Evolutionary conservation across 1,284 basidiomycete species (phyloP), one percentile per base, ranked within the genome.

Genomic region (Inonotus hispidus): DNA sequence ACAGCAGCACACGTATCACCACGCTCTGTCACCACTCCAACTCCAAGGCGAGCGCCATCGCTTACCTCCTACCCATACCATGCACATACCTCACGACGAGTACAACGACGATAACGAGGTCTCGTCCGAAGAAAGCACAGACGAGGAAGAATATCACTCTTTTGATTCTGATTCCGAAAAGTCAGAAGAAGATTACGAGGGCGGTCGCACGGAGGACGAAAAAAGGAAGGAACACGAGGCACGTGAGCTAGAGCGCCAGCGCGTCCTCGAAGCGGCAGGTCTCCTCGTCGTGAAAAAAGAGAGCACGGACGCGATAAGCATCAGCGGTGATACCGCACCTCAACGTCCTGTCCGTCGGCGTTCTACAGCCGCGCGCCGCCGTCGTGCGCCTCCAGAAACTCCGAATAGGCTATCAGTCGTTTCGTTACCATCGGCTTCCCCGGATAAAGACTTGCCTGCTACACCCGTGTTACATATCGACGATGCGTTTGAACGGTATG

Each of bases 191-290:
- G 72, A 72, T n/a, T n/a, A n/a, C 11, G 73, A 71, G 10, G 79
- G 81, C 10, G 75, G 68, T 3, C 43, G 27, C 21, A 73, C 71
- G 46, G 79, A 79, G 52, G 79, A 80, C 46, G 80, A 77, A 61
- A 74, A 72, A n/a, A 76, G 72, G 47, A 77, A 73, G 52, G 86
- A 89, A 60, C 79, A 80, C 16, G 79, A 81, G 65, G 82, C 85
- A 32, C 82, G 92, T 47, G 92, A 88, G 62, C 77, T 81, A 19
- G 93, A 95, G 71, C 79, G 93, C 32, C 82, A 87, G 66, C 81
- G 88, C 25, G 91, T 96, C 8, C 77, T 98, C 14, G 87, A 93
- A 69, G 92, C 92, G 0, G 93, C 93, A 0, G 95, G 95, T 0
- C 75, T 97, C 39, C 84, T 94, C 60, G 80, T 96, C 55, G n/a